Base-by-base conservation (phyloP, 2,329 filamentous ascomycete genomes). In the Venturiaceae sp. region DNA sequence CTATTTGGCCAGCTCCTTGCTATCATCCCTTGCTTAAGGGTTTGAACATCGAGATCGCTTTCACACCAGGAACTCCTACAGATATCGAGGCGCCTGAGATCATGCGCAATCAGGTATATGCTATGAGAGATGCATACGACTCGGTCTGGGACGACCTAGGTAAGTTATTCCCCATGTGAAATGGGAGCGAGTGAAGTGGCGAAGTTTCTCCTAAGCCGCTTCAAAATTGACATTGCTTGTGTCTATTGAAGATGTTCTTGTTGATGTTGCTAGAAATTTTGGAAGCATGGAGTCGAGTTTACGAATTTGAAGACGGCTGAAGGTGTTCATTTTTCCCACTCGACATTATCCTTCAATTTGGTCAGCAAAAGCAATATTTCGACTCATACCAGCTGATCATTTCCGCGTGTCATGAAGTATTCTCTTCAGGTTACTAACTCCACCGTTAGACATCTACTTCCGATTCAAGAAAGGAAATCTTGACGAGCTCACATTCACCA, bases 61-160 rank as follows among this genome's bases (percentile, higher is more conserved):
- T 56, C n/a, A 8, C 33, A 33, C 14, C 34, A 11, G 54, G 54
- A 13, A 14, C 8, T 5, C 33, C 54, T 2, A 8, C 14, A 13
- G 54, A 56, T 30, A n/a, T 56, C 4, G 23, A 44, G 19, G 34
- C 34, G 26, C 54, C 54, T 6, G 37, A 30, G 14, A 28, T 39
- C 19, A 30, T 56, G 33, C 23, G 19, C 6, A 44, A 30, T 3
- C 23, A 56, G 21, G 44, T 46, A 13, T 19, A 33, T 16, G 37
- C n/a, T 30, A 56, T 56, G 54, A 23, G 54, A n/a, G 14, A 41
- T 9, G 54, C 54, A 26, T 56, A 56, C 19, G 36, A 56, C n/a
- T 8, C 11, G 14, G 9, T 34, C 37, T 56, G 54, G 54, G 33
- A 56, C 26, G 36, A 46, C 5, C 54, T 56, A 14, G 46, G 46